Base-by-base conservation (phyloP, 2,329 filamentous ascomycete species). In the Tolypocladium tundrense region DNA sequence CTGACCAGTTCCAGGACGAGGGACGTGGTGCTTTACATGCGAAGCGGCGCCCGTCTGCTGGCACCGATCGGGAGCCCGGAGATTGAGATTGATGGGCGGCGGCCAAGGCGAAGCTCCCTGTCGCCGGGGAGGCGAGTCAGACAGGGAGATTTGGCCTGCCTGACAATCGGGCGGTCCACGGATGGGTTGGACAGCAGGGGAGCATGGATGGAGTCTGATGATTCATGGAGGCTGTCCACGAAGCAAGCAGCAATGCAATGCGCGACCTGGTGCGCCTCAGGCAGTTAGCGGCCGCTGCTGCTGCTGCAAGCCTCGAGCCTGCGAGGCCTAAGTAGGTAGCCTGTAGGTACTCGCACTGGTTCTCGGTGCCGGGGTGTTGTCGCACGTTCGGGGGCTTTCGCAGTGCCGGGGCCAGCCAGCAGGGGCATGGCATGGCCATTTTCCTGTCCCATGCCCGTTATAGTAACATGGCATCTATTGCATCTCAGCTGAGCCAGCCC, bases 101-200 rank as follows among this genome's bases (percentile, higher is more conserved):
- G 39, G 42, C 40, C 37, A 31, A n/a, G 11, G 51, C 13, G n/a
- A 33, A 21, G 27, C 52, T 39, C 56, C n/a, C 42, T 41, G 51
- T 31, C 50, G 51, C 19, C 53, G 57, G 55, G 57, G 59, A 48
- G 57, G 39, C 56, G 60, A 58, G 60, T 61, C 58, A 61, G 58
- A 56, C 60, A 57, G 56, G 54, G 60, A 59, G 56, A 59, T 61
- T 61, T 59, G 45, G 45, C 14, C 19, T 37, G 48, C 48, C 48
- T 51, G 16, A 14, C 45, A n/a, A 33, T 11, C 27, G 27, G 3
- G 21, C 9, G 31, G 19, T 42, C 41, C 19, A 42, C 41, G 41
- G 59, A 50, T 41, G 40, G 42, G 9, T 8, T 39, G 35, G 40
- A 33, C 7, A 40, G 21, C 40, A 53, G 55, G 27, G 48, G 50